These are phyloP conservation scores for Blastobotrys parvus DNA, from an alignment of 805 yeast genomes.

Conservation along the genomic window DNA sequence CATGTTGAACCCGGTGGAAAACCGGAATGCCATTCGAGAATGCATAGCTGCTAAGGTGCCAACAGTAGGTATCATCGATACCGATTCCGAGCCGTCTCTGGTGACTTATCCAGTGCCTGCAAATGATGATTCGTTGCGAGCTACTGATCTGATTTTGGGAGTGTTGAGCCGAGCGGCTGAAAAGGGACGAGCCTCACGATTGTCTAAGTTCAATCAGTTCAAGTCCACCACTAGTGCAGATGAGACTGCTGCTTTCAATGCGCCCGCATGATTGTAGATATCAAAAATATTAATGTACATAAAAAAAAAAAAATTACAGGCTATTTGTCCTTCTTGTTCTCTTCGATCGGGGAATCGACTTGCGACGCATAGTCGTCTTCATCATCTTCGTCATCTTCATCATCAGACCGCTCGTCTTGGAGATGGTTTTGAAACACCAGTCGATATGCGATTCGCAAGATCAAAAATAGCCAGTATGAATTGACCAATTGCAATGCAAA, in stretches of 20 bases:
- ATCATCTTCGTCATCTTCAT: conserved; percentile 51
- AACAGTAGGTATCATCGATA: conserved; percentile 88
- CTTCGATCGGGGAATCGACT: conserved; percentile 3
- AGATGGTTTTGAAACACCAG: conserved; percentile 49
- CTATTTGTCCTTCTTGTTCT: conserved; percentile 3
- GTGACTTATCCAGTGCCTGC: conserved; percentile 95
- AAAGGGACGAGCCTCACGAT: conserved; percentile 57
- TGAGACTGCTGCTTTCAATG: not conserved
- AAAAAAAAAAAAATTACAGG: not conserved
- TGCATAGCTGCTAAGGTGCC: conserved; percentile 80
- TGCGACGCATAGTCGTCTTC: conserved; percentile 24
- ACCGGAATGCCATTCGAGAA: conserved; percentile 70
- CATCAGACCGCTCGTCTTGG: conserved; percentile 82
- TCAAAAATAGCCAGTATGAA: conserved; percentile 77
- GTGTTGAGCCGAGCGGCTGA: conserved; percentile 80
- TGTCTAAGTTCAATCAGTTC: conserved; percentile 31
- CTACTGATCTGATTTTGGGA: conserved; percentile 73
- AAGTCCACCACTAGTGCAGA: conserved; percentile 18
- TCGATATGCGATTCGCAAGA: conserved; percentile 69
- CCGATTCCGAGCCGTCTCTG: conserved; percentile 82
- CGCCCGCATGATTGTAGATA: not conserved
- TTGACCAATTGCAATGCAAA: conserved; percentile 80
- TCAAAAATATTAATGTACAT: not conserved
- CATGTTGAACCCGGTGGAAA: conserved; percentile 79
- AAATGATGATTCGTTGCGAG: conserved; percentile 83